Conservation (phyloP, 2,329 filamentous ascomycete genomes). For the Stromatinia cepivora region DNA sequence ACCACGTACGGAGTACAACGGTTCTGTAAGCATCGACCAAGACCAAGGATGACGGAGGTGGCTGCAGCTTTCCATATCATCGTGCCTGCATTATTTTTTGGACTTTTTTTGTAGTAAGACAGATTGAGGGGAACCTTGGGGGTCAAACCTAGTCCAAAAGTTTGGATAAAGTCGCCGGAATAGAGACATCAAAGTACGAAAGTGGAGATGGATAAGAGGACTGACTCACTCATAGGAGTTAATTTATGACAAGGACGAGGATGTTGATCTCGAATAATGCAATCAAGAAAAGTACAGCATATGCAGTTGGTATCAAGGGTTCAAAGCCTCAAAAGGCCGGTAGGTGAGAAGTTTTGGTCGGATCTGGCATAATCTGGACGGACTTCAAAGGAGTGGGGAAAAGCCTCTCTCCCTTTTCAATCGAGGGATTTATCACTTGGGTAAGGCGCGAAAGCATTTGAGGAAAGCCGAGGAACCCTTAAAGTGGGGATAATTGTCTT, state of each 20-base stretch:
- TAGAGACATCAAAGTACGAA: not conserved
- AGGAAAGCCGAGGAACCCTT: slow-evolving; percentile 10
- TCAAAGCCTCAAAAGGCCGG: not conserved
- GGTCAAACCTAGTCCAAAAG: not conserved
- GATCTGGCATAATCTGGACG: not conserved
- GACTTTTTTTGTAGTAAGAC: not conserved
- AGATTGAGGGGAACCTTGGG: slow-evolving; percentile 15
- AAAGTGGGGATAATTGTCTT: not conserved
- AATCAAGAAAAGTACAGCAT: slow-evolving; percentile 13
- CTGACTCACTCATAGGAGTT: too few species aligned
- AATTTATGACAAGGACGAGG: not conserved
- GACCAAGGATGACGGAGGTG: slow-evolving; percentile 19
- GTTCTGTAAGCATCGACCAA: slow-evolving; percentile 7
- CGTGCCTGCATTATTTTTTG: slow-evolving; percentile 16
- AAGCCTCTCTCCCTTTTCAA: not conserved
- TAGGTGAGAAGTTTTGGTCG: not conserved
- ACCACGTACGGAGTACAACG: slow-evolving; percentile 17
- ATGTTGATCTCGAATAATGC: not conserved
- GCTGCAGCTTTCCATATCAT: slow-evolving; percentile 12
- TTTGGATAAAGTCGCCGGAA: slow-evolving; percentile 11
- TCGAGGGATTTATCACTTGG: not conserved
- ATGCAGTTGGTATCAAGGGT: slow-evolving; percentile 14
- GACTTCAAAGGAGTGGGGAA: not conserved
- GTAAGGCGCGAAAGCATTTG: not conserved
- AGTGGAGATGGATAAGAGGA: not conserved